Conservation (phyloP, 352 stramenopile species). For the Globisporangium alternatum region DNA sequence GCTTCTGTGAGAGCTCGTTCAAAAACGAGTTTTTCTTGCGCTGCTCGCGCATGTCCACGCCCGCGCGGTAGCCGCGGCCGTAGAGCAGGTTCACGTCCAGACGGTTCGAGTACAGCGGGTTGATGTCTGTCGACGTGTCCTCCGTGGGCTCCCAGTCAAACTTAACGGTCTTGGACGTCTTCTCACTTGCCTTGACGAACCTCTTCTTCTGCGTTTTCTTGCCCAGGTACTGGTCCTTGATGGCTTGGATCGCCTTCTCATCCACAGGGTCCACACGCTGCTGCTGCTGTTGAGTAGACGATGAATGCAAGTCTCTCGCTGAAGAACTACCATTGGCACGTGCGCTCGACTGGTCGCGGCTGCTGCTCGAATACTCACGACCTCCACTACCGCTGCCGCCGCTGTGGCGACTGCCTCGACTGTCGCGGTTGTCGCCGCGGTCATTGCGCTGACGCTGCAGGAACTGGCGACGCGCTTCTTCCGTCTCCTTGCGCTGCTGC, state of each 20-base stretch:
- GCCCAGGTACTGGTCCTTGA: conserved; percentile 91
- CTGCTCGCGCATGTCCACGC: conserved; percentile 92
- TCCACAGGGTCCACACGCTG: conserved; percentile 36
- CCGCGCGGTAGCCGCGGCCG: conserved; percentile 90
- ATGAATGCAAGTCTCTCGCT: neutral
- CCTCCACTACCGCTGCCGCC: conserved; percentile 8
- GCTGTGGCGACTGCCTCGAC: conserved; percentile 6
- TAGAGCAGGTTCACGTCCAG: conserved; percentile 90
- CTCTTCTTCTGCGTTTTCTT: conserved; percentile 87
- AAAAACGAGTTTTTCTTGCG: conserved; percentile 90
- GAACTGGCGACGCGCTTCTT: conserved; percentile 61
- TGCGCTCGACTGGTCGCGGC: neutral
- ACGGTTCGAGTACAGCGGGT: conserved; percentile 89
- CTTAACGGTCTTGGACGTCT: conserved; percentile 92
- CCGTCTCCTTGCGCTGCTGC: conserved; percentile 46
- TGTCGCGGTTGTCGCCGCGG: conserved; percentile 20
- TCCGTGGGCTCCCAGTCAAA: conserved; percentile 93
- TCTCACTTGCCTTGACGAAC: conserved; percentile 90
- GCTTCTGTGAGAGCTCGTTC: conserved; percentile 83
- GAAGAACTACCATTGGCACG: conserved; percentile 10
- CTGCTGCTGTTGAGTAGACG: conserved; percentile 6
- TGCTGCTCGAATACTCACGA: neutral
- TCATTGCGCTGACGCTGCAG: conserved; percentile 52
- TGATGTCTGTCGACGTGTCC: conserved; percentile 89
- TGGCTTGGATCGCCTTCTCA: conserved; percentile 70